Evolutionary conservation across 345 rosid genomes (phyloP).

Genomic region (Pugionium cornutum): DNA sequence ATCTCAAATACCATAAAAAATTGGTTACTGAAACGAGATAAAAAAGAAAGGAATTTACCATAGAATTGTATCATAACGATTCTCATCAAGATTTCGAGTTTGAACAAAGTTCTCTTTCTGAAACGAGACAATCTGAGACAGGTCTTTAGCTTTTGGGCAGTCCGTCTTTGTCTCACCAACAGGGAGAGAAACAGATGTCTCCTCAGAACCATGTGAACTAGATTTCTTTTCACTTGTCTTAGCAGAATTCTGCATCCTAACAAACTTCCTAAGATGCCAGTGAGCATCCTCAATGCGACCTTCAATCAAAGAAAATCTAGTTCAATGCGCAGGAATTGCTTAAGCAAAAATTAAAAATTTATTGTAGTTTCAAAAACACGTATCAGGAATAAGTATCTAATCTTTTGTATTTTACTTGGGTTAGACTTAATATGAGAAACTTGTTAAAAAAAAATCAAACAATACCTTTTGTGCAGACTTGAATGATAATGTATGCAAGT

Average conservation of each 20-base stretch:
- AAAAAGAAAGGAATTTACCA: constrained; percentile 51
- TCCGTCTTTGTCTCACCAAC: constrained; percentile 35
- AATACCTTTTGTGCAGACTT: not conserved
- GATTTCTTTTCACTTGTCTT: constrained; percentile 40
- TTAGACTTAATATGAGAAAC: not conserved
- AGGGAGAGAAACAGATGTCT: constrained; percentile 25
- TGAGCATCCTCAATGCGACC: constrained; percentile 72
- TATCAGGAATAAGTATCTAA: not conserved
- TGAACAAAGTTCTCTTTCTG: constrained; percentile 72
- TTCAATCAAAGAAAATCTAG: constrained; percentile 36
- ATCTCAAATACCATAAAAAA: not conserved
- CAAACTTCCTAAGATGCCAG: constrained; percentile 69
- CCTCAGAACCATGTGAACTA: constrained; percentile 32
- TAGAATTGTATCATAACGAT: constrained; percentile 73
- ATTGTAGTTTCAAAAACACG: not conserved
- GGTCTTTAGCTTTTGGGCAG: constrained; percentile 41
- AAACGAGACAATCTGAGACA: constrained; percentile 66
- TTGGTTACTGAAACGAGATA: not conserved
- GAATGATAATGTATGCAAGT: too few relatives aligned
- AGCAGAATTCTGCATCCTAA: constrained; percentile 42
- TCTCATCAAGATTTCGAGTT: constrained; percentile 41
- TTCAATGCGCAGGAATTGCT: not conserved
- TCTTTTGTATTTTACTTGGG: not conserved
- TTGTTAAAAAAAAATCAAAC: not conserved
- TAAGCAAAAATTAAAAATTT: not conserved